These are phyloP conservation scores for Lactarius deliciosus DNA, from an alignment of 768 basidiomycete species.

Conservation along the genomic window DNA sequence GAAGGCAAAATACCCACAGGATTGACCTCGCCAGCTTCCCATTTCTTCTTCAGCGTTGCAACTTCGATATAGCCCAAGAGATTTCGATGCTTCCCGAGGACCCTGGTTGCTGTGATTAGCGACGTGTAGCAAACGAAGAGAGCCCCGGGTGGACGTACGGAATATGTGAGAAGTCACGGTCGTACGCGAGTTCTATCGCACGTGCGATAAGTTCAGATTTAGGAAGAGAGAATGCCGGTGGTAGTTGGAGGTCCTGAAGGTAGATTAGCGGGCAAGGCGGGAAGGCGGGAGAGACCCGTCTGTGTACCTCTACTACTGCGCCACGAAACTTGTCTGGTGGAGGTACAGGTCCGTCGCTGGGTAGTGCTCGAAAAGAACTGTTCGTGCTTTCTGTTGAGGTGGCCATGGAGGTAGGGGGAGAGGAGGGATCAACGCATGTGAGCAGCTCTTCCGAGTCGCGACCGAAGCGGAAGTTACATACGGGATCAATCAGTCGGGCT, in stretches of 20 bases:
- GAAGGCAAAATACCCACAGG: constrained; percentile 53
- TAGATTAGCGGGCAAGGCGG: constrained; percentile 10
- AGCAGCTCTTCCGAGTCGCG: constrained; percentile 10
- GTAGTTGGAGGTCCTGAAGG: constrained; percentile 71
- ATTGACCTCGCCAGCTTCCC: constrained; percentile 70
- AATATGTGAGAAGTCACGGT: constrained; percentile 91
- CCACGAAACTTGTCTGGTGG: constrained; percentile 71
- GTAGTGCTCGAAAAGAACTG: background rate
- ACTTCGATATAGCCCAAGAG: constrained; percentile 88
- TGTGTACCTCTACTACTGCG: constrained; percentile 81
- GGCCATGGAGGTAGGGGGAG: constrained; percentile 17
- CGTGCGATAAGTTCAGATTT: constrained; percentile 65
- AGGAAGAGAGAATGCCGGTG: constrained; percentile 85
- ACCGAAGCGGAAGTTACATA: constrained; percentile 23
- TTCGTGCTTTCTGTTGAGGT: background rate
- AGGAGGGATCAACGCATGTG: background rate
- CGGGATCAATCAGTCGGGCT: background rate
- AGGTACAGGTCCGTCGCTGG: background rate
- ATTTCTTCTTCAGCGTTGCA: constrained; percentile 67
- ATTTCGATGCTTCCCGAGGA: constrained; percentile 67
- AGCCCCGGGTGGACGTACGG: constrained; percentile 52
- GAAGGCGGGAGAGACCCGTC: background rate
- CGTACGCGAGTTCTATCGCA: constrained; percentile 86
- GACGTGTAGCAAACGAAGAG: background rate
- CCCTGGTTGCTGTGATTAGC: constrained; percentile 43